These are phyloP conservation scores for Anastatica hierochuntica DNA, from an alignment of 345 rosid genomes.

Conservation along the genomic window DNA sequence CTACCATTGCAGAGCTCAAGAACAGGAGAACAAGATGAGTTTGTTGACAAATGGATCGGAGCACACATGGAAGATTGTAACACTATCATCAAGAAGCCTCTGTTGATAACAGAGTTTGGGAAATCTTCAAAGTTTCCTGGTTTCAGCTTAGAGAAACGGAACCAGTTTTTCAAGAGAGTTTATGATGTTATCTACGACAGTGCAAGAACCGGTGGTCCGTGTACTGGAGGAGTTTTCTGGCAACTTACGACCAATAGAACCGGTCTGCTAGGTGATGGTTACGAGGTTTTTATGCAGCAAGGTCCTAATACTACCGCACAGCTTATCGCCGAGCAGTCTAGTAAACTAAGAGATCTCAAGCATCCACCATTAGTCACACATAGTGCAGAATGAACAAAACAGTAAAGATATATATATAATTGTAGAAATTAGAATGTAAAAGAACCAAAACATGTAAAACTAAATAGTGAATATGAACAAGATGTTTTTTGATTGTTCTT, in stretches of 20 bases:
- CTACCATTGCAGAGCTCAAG: constrained; percentile 27
- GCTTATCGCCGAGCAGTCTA: constrained; percentile 48
- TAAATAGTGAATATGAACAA: not conserved
- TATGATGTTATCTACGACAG: constrained; percentile 38
- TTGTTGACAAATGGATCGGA: constrained; percentile 43
- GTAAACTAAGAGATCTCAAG: constrained; percentile 23
- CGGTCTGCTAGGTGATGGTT: constrained; percentile 43
- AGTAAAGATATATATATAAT: constrained; percentile 1
- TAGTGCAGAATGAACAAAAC: constrained; percentile 19
- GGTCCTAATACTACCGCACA: constrained; percentile 47
- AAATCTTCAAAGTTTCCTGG: constrained; percentile 38
- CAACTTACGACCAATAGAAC: constrained; percentile 45
- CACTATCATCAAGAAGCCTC: constrained; percentile 40
- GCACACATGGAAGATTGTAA: constrained; percentile 40
- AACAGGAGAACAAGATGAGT: constrained; percentile 33
- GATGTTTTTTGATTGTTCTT: too few species aligned
- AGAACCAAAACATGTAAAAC: not conserved
- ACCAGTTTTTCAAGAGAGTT: constrained; percentile 35
- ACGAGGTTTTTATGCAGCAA: constrained; percentile 45
- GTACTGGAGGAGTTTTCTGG: constrained; percentile 65
- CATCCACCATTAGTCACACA: constrained; percentile 13
- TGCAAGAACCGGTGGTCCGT: constrained; percentile 36
- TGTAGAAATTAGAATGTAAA: not conserved
- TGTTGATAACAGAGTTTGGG: constrained; percentile 56
- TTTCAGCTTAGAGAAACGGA: constrained; percentile 39